Base-by-base conservation (phyloP, 208 protist species). In the Balamuthia mandrillaris region DNA sequence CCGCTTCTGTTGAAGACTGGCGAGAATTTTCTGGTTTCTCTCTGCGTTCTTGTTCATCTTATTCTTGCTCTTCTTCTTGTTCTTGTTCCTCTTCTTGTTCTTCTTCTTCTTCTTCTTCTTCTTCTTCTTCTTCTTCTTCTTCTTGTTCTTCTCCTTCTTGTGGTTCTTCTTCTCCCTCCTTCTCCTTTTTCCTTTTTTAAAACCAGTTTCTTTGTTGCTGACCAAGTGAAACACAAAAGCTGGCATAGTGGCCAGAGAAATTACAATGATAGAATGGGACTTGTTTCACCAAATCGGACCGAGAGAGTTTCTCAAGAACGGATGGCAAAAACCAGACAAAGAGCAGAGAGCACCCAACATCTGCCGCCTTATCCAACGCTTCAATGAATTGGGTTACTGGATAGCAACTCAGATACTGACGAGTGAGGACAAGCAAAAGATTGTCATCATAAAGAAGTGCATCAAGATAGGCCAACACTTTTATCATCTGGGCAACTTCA, bases 401-500 rank as follows among this genome's bases (percentile, higher is more conserved):
- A 72, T 72, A 33, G 63, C 63, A 9, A 72, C 63, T 3, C 39
- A 72, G 21, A 72, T 72, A 16, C 37, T 72, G 37, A 33, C 42
- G 63, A 72, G 39, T 18, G 18, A 72, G 35, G 63, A 41, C 63
- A 47, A 41, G 39, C n/a, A 72, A n/a, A 72, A 72, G 39, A 49
- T 41, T 2, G 63, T 72, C 9, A 41, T 72, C n/a, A 72, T 72
- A 33, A 72, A 72, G 35, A 72, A 72, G 63, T n/a, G n/a, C 52
- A 81, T 81, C 72, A 81, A 81, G 52, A 81, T 24, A 6, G 72
- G 47, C 37, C 45, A 61, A 31, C 37, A 35, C 18, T 63, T 29
- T 27, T 63, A 33, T 51, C 29, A 81, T n/a, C 47, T 81, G 3
- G 47, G 47, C 45, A 81, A 81, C 72, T 81, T 81, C 72, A 81